Base-by-base conservation (phyloP, 371 early-diverging fungal species). In the Mucor sp. region DNA sequence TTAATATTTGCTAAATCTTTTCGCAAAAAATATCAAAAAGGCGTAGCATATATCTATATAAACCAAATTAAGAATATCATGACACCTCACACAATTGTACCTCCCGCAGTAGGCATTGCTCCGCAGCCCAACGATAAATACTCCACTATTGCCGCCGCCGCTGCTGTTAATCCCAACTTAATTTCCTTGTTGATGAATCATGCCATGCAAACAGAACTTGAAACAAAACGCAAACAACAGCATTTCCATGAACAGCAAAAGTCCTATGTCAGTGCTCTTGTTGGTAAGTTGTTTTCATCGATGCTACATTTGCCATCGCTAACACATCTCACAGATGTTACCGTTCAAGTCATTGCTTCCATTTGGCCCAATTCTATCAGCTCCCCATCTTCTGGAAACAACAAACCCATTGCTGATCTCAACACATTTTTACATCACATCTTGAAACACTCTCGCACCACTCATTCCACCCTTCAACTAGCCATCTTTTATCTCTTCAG, bases 381-480 rank as follows among this genome's bases (percentile, higher is more conserved):
- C 30, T 56, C 65, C 14, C 62, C 68, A 27, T 56, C 47, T 21
- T 11, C 65, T 11, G 56, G 47, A 21, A 66, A 61, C 39, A 47
- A 47, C 47, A 65, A 66, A 33, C 68, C 72, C 6, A 79, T 85
- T 63, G 81, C 84, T 23, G 88, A 90, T 14, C 76, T 91, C 28
- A 81, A 82, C 37, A 70, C 79, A 55, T 92, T 92, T 73, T 83
- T 93, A 65, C 86, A 88, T 35, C 92, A 93, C 66, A 84, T 92
- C 60, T 78, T 93, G 6, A 83, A 89, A 61, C 85, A 91, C 14
- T 90, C 91, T 15, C 85, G 87, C 41, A 89, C 91, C 11, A 89
- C 92, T 33, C 90, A 89, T 67, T 89, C 92, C 17, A 90, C 91
- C 28, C 83, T 93, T 21, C 91, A 91, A 68, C 81, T 90, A 23